These are phyloP conservation scores for Poa pratensis DNA, from an alignment of 176 grass and related monocot genomes.

Conservation along the genomic window DNA sequence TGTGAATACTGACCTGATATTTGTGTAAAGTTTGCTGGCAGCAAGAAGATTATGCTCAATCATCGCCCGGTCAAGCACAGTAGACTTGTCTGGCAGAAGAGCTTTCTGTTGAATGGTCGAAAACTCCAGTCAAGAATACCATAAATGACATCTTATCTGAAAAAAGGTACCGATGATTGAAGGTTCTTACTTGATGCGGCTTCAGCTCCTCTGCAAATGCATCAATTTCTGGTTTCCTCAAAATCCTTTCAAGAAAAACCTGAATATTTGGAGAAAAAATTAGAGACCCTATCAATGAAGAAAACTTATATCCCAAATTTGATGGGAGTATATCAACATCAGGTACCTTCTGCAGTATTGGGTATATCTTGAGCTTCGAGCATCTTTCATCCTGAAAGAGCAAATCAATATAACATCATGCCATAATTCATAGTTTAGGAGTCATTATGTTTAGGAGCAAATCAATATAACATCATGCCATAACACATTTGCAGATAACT, in stretches of 20 bases:
- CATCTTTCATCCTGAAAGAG: constrained; percentile 93
- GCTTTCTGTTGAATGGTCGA: constrained; percentile 77
- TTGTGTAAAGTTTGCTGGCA: constrained; percentile 95
- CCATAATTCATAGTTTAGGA: not conserved
- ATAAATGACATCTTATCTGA: not conserved
- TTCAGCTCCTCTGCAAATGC: constrained; percentile 97
- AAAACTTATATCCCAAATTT: constrained; percentile 3
- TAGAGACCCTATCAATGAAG: constrained; percentile 18
- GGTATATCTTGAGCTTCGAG: constrained; percentile 98
- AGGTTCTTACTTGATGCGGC: constrained; percentile 75
- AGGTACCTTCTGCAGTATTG: constrained; percentile 93
- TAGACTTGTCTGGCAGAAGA: constrained; percentile 90
- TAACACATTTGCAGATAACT: not conserved
- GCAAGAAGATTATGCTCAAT: constrained; percentile 99
- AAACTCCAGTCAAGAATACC: constrained; percentile 27
- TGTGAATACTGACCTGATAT: constrained; percentile 73
- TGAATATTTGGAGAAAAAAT: constrained; percentile 40
- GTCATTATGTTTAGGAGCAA: not conserved
- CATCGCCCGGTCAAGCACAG: constrained; percentile 96
- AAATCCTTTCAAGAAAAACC: constrained; percentile 99
- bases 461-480: constrained; percentile 11
- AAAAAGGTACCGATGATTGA: not conserved
- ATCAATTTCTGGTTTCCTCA: constrained; percentile 99
- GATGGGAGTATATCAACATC: constrained; percentile 13
- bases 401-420: constrained; percentile 26